Percentiles rank a stretch among this genome's conserved stretches.
Conservation (phyloP, 371 early-diverging fungal species). For the Blastocladiella emersonii region DNA sequence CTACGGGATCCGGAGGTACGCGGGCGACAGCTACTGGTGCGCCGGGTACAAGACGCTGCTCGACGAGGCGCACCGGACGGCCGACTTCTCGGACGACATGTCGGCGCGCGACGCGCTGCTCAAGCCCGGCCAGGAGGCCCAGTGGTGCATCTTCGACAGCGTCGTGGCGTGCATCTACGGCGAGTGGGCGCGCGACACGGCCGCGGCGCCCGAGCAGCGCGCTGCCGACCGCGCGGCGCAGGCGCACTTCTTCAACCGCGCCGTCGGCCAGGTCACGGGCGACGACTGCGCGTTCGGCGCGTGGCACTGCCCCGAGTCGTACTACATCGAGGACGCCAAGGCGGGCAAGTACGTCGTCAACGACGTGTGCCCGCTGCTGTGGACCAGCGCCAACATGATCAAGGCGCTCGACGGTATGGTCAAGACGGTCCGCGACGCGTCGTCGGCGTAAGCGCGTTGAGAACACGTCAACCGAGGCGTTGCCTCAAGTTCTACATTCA, state of each 20-base stretch:
- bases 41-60: constrained; percentile 16
- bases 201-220: not conserved
- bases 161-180: constrained; percentile 15
- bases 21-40: constrained; percentile 18
- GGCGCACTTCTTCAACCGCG: constrained; percentile 14
- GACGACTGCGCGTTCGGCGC: constrained; percentile 13
- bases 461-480: no score
- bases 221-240: constrained; percentile 4
- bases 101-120: constrained; percentile 10
- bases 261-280: constrained; percentile 16
- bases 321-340: constrained; percentile 17
- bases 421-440: no score
- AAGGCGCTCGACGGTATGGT: constrained; percentile 6
- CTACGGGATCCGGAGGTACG: constrained; percentile 15
- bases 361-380: constrained; percentile 16
- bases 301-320: constrained; percentile 13
- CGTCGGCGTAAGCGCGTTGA: no score
- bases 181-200: not conserved
- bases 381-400: constrained; percentile 16
- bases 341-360: constrained; percentile 16
- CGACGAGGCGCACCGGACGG: constrained; percentile 13
- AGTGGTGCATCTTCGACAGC: constrained; percentile 18
- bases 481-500: no score
- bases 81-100: constrained; percentile 16
- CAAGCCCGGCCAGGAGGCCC: constrained; percentile 14